Conservation (phyloP, 106 monocot species). For the Dactylorhiza incarnata region DNA sequence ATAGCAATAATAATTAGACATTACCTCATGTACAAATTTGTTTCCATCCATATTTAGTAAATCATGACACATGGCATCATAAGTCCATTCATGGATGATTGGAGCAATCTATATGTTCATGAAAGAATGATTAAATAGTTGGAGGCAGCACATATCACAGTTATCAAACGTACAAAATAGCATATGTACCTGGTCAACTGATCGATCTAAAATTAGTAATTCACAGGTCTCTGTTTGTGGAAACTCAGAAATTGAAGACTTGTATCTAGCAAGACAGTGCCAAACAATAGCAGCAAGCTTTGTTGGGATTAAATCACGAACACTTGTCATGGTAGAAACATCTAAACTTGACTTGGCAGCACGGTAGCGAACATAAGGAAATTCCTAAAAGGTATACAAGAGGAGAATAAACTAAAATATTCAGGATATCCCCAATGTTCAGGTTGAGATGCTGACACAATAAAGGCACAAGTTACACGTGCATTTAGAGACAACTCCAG, state of each 20-base stretch:
- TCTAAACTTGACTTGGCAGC: conserved; percentile 81
- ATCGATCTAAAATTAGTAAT: conserved; percentile 85
- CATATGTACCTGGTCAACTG: conserved; percentile 75
- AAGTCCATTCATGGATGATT: conserved; percentile 98
- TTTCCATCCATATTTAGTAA: conserved; percentile 92
- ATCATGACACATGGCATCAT: conserved; percentile 99
- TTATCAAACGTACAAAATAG: neutral
- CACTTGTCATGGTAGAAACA: conserved; percentile 71
- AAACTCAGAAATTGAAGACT: conserved; percentile 65
- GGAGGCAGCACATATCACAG: neutral
- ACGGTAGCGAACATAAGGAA: conserved; percentile 92
- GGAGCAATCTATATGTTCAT: conserved; percentile 66
- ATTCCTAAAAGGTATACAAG: conserved; percentile 48
- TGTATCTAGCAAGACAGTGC: conserved; percentile 67
- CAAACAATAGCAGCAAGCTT: conserved; percentile 93
- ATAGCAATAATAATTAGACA: conserved; percentile 4
- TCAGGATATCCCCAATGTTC: neutral
- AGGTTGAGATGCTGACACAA: neutral
- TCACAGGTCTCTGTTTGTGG: conserved; percentile 92
- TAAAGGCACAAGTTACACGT: neutral
- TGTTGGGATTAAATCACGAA: conserved; percentile 84
- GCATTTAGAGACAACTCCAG: neutral
- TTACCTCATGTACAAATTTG: conserved; percentile 90
- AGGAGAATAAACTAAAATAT: neutral
- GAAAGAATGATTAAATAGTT: neutral